Evolutionary conservation across 371 early-diverging fungal genomes (phyloP).

Genomic region (Lichtheimia ramosa): DNA sequence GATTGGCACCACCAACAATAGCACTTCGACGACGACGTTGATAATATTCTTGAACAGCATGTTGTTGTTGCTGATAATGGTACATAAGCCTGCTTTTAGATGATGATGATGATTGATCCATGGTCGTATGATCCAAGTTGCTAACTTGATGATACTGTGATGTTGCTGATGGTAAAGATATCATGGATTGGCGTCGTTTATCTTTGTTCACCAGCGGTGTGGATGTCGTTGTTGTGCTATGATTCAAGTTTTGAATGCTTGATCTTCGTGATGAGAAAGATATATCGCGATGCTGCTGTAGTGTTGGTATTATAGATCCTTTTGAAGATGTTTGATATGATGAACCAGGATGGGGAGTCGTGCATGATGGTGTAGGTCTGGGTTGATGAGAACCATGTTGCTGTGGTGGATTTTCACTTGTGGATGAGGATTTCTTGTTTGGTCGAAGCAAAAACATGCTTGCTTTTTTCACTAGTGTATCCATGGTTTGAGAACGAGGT

Average conservation of each 20-base stretch:
- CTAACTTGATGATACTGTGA: background rate
- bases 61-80: background rate
- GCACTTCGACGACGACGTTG: background rate
- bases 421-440: too few relatives aligned
- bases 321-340: too few relatives aligned
- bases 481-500: slow-evolving; percentile 7
- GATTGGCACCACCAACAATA: background rate
- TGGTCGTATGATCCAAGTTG: background rate
- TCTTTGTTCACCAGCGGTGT: background rate
- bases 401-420: too few relatives aligned
- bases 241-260: too few relatives aligned
- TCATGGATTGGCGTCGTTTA: background rate
- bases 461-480: slow-evolving; percentile 4
- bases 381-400: too few relatives aligned
- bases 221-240: background rate
- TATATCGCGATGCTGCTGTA: too few relatives aligned
- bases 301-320: too few relatives aligned
- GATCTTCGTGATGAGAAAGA: too few relatives aligned
- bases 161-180: too few relatives aligned
- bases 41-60: too few relatives aligned
- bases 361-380: too few relatives aligned
- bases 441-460: slow-evolving; percentile 5
- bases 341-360: too few relatives aligned
- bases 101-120: background rate
- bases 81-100: background rate